Conservation (phyloP, 257 asterid genomes). For the Solanum rostratum region DNA sequence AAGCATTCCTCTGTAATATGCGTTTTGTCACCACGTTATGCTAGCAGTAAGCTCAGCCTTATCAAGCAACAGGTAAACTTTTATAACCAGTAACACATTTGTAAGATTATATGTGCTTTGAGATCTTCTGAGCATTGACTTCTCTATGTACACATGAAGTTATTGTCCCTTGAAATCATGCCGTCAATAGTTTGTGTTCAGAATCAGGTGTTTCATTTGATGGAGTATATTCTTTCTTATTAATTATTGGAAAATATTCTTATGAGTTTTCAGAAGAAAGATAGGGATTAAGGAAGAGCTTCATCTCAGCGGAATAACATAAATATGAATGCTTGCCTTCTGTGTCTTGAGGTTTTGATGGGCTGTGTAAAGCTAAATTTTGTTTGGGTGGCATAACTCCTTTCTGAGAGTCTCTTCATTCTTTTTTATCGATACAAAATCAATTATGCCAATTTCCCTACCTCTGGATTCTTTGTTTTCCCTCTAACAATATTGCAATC, state of each 20-base stretch:
- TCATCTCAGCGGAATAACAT: background rate
- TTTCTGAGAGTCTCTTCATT: background rate
- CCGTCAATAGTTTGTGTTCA: background rate
- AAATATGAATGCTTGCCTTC: background rate
- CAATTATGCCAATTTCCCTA: background rate
- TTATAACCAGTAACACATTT: background rate
- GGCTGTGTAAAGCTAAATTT: background rate
- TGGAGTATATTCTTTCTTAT: background rate
- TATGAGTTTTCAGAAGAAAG: background rate
- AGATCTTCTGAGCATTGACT: background rate
- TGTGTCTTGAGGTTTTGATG: background rate
- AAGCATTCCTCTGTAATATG: slow-evolving; percentile 82
- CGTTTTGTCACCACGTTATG: slow-evolving; percentile 80
- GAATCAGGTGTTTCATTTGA: background rate
- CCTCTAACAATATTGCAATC: slow-evolving; percentile 8
- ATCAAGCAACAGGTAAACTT: slow-evolving; percentile 64
- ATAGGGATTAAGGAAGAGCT: background rate
- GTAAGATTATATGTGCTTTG: background rate
- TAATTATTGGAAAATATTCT: background rate
- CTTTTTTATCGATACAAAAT: background rate
- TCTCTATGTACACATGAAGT: background rate
- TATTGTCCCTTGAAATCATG: background rate
- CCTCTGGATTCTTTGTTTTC: background rate
- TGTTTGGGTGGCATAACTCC: background rate
- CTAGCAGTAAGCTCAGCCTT: slow-evolving; percentile 70